Evolutionary conservation across 768 basidiomycete genomes (phyloP), one percentile per base, ranked within the genome.

Genomic region (Clathrus columnatus): DNA sequence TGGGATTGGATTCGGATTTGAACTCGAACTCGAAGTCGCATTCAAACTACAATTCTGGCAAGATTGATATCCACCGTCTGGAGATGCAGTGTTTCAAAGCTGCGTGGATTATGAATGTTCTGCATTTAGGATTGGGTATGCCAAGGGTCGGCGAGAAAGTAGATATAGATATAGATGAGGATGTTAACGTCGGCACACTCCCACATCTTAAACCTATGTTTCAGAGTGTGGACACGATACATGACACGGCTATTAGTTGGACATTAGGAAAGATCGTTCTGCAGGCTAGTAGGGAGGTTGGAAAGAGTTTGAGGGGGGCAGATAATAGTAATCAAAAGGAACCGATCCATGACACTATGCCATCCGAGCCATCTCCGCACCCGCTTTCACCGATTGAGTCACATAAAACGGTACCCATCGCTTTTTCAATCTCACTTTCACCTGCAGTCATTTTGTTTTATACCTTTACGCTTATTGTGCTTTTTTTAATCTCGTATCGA

Each of bases 81-180:
- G 82, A 95, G 71, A 89, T 95, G 88, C 96, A 98, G 67, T 99
- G 96, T 67, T 99, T 99, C 83, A 99, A 99, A 69, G 92, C 95
- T 0, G 94, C 96, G 1, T 99, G 96, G 96, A 80, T 99, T 53
- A 84, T 87, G 50, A 97, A 98, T 68, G 87, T 99, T 32, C 70
- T 99, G 1, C 95, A 98, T 61, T 91, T 96, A 66, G 96, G 96
- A 27, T 85, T 99, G 49, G 93, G 93, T 7, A 81, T 99, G 66
- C 96, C 96, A 23, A 78, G 96, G 24, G 83, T 96, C n/a, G n/a
- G n/a, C n/a, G n/a, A n/a, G n/a, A n/a, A n/a, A 67, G 26, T 60
- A 62, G n/a, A 14, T 8, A 8, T n/a, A 11, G 36, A n/a, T 36
- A 11, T 14, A 36, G 36, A 36, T 36, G 36, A 11, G 4, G 36